These are phyloP conservation scores for Amanita pallidorosea DNA, from an alignment of 768 basidiomycete species.

Conservation along the genomic window DNA sequence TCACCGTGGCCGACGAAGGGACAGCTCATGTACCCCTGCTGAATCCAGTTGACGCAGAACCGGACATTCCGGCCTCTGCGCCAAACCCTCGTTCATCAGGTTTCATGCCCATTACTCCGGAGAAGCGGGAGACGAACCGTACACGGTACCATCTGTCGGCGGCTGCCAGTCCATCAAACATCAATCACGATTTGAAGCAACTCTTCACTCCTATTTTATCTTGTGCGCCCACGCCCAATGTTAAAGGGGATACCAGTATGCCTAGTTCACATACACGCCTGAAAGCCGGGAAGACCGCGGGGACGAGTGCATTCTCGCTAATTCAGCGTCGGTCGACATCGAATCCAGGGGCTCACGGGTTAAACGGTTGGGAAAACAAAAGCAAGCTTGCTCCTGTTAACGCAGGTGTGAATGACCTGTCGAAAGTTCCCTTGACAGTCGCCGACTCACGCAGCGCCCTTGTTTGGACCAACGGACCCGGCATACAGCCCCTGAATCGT, in stretches of 20 bases:
- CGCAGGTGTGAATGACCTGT: conserved; percentile 8
- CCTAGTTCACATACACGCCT: neutral
- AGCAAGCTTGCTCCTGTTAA: neutral
- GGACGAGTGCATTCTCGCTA: neutral
- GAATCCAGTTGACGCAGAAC: neutral
- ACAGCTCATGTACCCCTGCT: neutral
- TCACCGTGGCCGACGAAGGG: neutral
- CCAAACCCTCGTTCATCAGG: conserved; percentile 73
- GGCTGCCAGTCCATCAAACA: conserved; percentile 2
- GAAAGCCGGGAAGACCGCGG: neutral
- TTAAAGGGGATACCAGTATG: neutral
- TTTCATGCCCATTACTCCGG: conserved; percentile 54
- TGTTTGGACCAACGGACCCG: conserved; percentile 9
- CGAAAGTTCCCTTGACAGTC: conserved; percentile 12
- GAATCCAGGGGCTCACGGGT: neutral
- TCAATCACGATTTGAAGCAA: neutral
- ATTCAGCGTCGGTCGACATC: neutral
- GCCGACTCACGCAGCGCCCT: conserved; percentile 8
- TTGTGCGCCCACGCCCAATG: neutral
- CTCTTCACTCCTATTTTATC: neutral
- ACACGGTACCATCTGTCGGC: neutral
- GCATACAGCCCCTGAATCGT: conserved; percentile 15
- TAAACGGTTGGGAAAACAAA: neutral
- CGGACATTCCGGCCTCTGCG: conserved; percentile 19
- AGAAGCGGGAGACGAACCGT: conserved; percentile 27